Base-by-base conservation (phyloP, 1,139 yeast genomes). In the Kazachstania sp. region DNA sequence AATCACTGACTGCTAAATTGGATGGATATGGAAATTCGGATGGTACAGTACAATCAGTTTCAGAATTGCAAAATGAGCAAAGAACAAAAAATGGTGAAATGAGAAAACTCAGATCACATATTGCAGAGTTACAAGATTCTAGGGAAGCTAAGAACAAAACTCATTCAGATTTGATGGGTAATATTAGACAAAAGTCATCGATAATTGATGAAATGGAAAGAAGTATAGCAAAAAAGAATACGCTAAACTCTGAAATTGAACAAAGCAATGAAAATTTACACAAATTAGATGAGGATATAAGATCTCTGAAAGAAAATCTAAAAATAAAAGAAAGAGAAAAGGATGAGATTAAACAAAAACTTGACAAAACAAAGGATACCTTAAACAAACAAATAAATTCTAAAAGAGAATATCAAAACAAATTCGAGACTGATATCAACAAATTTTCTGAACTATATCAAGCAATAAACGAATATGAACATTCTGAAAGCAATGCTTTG, bases 111-210 rank as follows among this genome's bases (percentile, higher is more conserved):
- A 71, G 95, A 49, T 65, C 64, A 23, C 67, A 65, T 3, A 63
- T 83, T 2, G 67, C 68, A 9, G 70, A 67, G 2, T 59, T 76
- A 31, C 70, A 68, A 7, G 79, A 77, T 15, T 70, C 71, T 12
- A 77, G 77, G 52, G 85, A 81, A 49, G 51, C 59, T 3, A 68
- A 67, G 18, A 75, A 75, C 31, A 71, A 71, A 42, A 81, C 76
- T 41, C 55, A 77, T 28, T 69, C 73, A n/a, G 68, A 71, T 19
- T 57, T 82, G 30, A 80, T 83, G 44, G 73, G 67, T 41, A 64
- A 67, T 30, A 67, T 83, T 8, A 79, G 81, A 51, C 88, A 83
- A 55, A 74, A 75, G 49, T 74, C 72, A 53, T 65, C 82, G 26
- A 64, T 64, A 3, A 75, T 86, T 9, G 76, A 79, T 53, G 75